Evolutionary conservation across 495 filamentous ascomycete genomes (phyloP), one percentile per base, ranked within the genome.

Genomic region (Filosporella fistucella): DNA sequence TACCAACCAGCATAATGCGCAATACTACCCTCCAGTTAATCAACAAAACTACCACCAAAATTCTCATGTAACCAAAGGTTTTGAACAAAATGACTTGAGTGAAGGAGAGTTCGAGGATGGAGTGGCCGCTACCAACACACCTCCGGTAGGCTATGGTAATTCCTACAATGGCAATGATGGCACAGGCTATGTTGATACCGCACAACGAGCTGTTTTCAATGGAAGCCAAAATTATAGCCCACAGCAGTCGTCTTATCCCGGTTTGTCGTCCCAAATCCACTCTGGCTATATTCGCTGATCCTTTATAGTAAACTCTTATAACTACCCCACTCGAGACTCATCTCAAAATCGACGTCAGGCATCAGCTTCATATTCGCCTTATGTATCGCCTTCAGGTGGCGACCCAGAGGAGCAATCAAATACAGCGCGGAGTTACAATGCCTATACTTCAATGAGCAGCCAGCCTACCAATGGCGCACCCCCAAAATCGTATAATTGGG

Each of bases 1-100:
- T 20, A 37, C 36, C 26, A 45, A 57, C 16, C 32, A 37, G 0
- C 49, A 58, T 23, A 20, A 40, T 0, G 47, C 56, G 24, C 30
- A 51, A 25, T 47, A 51, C 16, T 56, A 54, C 28, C 36, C 32
- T 23, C 26, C 48, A 10, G 10, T 16, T 13, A 10, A 16, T n/a
- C 55, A 51, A 18, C 43, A 26, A 14, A 42, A 7, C 12, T 62
- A 37, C 29, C 51, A 23, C 38, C 56, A 1, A 28, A 46, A 25
- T 42, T 41, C 33, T 53, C 63, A 20, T 42, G 24, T 17, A 26
- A 12, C 25, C 12, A 46, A 52, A 56, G 48, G 16, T 42, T 70
- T 76, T 25, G 86, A 93, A 51, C 86, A 91, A 56, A 85, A 85
- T 1, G 86, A 91, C 57, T 57, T 90, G 14, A 86, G 82, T 53